phyloP scores from a whole-genome alignment of 108 stramenopile species.

The Cylindrotheca closterium region DNA sequence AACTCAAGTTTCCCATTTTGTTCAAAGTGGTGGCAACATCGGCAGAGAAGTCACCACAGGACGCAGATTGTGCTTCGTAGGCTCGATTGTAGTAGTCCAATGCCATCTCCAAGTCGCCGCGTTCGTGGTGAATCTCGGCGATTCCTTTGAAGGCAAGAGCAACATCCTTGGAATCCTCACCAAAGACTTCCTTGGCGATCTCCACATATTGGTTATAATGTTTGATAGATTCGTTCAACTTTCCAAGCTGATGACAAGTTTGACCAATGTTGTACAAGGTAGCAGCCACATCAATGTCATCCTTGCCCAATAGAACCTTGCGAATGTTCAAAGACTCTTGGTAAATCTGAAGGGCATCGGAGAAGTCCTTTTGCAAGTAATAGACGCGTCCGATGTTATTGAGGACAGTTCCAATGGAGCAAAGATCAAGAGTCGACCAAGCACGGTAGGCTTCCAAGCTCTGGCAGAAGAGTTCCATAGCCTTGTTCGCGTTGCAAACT shows the following conservation, averaged over 20 bases:
- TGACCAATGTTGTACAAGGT: conserved; percentile 74
- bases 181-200: conserved; percentile 38
- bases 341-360: conserved; percentile 47
- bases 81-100: conserved; percentile 29
- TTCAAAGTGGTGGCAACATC: conserved; percentile 73
- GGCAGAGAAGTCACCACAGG: conserved; percentile 43
- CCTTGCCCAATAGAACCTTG: conserved; percentile 32
- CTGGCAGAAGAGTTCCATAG: conserved; percentile 32
- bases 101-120: conserved; percentile 44
- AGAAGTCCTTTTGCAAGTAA: conserved; percentile 50
- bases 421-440: conserved; percentile 27
- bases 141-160: conserved; percentile 63
- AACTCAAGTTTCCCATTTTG: conserved; percentile 72
- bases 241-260: conserved; percentile 51
- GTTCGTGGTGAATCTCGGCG: conserved; percentile 59
- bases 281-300: conserved; percentile 63
- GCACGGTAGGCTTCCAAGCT: conserved; percentile 37
- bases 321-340: conserved; percentile 48
- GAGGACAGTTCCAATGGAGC: conserved; percentile 51
- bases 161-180: conserved; percentile 47
- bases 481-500: conserved; percentile 23
- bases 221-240: conserved; percentile 42
- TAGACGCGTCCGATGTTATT: conserved; percentile 71
- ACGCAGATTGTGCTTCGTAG: conserved; percentile 29
- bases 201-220: conserved; percentile 52